Evolutionary conservation across 441 rosid species (phyloP), one percentile per base, ranked within the genome.

Genomic region (Erodium moschatum): DNA sequence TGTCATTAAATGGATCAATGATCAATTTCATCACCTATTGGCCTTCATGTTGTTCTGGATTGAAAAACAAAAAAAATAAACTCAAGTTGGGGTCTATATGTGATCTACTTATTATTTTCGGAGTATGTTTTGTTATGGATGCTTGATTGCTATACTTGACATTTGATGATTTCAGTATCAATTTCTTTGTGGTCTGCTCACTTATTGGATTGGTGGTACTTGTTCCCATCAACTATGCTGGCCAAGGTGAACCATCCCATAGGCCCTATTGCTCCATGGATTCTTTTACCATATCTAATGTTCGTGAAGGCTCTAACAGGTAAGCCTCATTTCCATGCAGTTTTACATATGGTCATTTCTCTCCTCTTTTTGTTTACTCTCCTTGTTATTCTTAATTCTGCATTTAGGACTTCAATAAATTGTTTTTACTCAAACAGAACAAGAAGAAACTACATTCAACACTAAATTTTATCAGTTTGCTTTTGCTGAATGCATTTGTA

Each of bases 261-360:
- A 72, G 56, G 46, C 61, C 66, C 67, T 54, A 74, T 56, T 77
- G 68, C 69, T 80, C 87, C 31, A 72, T 89, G 95, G 92, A 87
- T 81, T 77, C 85, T 67, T 88, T 86, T 77, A 74, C 92, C 2
- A 89, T 93, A 68, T 85, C 98, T 46, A 89, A 86, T 72, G 72
- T 93, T 64, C 19, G 72, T 35, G 78, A 79, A 66, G 90, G 95
- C 77, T 93, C 98, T 40, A 78, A 90, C 82, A 84, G 89, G 97
- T 87, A 69, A 33, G 74, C 50, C 19, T n/a, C 38, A 5, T 33
- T 54, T 54, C 8, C 61, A 54, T 54, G 6, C 20, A 6, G 1
- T 54, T 16, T 16, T 16, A 18, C 38, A 33, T 33, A 3, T 33
- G 38, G 4, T 48, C 56, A 3, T 48, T 46, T n/a, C 13, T 9